phyloP scores from a whole-genome alignment of 2,329 filamentous ascomycete species.

The Botrytis galanthina region DNA sequence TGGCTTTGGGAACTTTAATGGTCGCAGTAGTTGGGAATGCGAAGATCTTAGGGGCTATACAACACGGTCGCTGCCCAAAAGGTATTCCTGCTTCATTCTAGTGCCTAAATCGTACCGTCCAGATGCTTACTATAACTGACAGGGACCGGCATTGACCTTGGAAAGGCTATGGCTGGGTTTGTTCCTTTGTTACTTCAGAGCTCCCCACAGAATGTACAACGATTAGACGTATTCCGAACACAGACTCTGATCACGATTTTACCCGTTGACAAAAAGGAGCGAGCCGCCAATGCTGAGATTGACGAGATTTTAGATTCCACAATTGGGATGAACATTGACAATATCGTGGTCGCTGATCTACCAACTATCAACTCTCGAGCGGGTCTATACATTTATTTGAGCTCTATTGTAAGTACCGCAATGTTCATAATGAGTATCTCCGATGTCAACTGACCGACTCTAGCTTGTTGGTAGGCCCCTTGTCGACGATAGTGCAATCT shows the following conservation, averaged over 20 bases:
- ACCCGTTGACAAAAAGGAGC: conserved; percentile 52
- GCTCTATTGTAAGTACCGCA: conserved; percentile 64
- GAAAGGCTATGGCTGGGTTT: conserved; percentile 51
- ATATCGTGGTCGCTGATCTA: conserved; percentile 56
- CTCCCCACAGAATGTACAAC: conserved; percentile 48
- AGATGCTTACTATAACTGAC: neutral
- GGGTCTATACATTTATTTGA: conserved; percentile 82
- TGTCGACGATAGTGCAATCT: conserved; percentile 75
- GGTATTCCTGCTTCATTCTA: conserved; percentile 23
- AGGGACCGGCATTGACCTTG: conserved; percentile 47
- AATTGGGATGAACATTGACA: conserved; percentile 47
- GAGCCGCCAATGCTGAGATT: conserved; percentile 50
- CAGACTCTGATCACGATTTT: conserved; percentile 56
- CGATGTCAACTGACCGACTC: conserved; percentile 33
- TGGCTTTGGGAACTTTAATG: conserved; percentile 63
- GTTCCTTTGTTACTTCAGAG: conserved; percentile 56
- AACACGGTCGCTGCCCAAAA: conserved; percentile 50
- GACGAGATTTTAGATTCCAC: conserved; percentile 58
- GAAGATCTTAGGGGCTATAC: conserved; percentile 53
- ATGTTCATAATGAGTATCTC: neutral
- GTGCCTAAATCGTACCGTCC: neutral
- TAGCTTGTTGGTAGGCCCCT: conserved; percentile 79
- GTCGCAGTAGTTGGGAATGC: conserved; percentile 61
- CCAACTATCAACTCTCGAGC: conserved; percentile 73
- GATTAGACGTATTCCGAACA: conserved; percentile 57